phyloP scores from a whole-genome alignment of 306 rosid genomes.

The Casuarina cunninghamiana region DNA sequence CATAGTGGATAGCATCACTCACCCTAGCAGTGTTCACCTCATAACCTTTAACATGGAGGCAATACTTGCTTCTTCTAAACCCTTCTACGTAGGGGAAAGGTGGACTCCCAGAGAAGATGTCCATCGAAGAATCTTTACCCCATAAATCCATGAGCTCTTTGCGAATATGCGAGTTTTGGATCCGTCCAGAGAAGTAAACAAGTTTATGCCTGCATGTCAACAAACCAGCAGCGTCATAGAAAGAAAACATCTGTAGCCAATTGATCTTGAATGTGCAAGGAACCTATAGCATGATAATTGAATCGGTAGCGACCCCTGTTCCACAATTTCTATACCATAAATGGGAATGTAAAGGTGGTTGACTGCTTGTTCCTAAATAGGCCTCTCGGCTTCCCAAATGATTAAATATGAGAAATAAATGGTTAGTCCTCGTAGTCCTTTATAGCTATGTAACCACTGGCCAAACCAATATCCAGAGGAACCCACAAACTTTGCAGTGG shows the following conservation, averaged over 20 bases:
- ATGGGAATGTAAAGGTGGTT: not conserved
- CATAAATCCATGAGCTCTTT: slow-evolving; percentile 28
- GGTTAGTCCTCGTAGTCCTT: not conserved
- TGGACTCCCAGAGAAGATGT: slow-evolving; percentile 19
- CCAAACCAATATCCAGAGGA: not conserved
- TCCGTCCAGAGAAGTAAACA: slow-evolving; percentile 34
- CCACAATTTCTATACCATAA: not conserved
- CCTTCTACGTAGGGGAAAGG: slow-evolving; percentile 34
- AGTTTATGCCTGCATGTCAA: slow-evolving; percentile 32
- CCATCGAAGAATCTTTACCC: slow-evolving; percentile 35
- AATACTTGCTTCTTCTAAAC: slow-evolving; percentile 36
- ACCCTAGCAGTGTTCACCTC: slow-evolving; percentile 43
- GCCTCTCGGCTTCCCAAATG: not conserved
- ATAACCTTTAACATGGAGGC: slow-evolving; percentile 38
- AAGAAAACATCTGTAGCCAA: not conserved
- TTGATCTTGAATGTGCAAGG: not conserved
- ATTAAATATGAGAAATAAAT: not conserved
- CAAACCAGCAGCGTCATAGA: not conserved
- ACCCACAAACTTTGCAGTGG: not conserved
- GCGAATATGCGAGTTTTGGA: slow-evolving; percentile 31
- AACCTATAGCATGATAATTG: not conserved
- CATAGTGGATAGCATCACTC: slow-evolving; percentile 37
- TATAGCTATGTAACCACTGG: not conserved
- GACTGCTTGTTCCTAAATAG: not conserved
- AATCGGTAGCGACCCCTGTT: not conserved